Percentiles rank a stretch among this genome's conserved stretches.
Conservation (phyloP, 2,329 filamentous ascomycete species). For the Xylariaceae sp. region DNA sequence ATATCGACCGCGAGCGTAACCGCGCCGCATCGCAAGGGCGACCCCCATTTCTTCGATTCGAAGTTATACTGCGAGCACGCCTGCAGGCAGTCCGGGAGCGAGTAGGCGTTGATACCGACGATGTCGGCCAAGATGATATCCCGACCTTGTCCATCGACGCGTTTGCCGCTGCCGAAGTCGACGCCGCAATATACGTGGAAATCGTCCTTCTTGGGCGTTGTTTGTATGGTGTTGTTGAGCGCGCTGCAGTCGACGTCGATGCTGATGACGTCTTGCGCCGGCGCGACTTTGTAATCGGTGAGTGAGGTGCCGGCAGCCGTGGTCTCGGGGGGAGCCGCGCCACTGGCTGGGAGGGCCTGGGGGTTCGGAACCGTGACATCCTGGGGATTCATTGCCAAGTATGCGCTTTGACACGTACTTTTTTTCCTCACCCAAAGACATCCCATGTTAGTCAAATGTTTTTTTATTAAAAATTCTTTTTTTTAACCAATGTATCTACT, state of each 20-base stretch:
- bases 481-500: no score
- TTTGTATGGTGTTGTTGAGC: not conserved
- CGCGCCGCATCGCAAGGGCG: not conserved
- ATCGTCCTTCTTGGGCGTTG: not conserved
- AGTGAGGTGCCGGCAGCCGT: not conserved
- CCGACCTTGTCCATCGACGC: not conserved
- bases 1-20: not conserved
- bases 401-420: not conserved
- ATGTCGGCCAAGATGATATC: not conserved
- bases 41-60: not conserved
- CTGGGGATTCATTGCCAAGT: no score
- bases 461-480: no score
- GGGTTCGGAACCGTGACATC: not conserved
- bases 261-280: not conserved
- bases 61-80: conserved; percentile 1
- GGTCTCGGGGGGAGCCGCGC: not conserved
- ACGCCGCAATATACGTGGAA: not conserved
- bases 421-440: not conserved
- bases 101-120: not conserved
- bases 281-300: not conserved
- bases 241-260: not conserved
- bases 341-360: not conserved
- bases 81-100: conserved; percentile 1
- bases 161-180: not conserved
- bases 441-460: not conserved